Evolutionary conservation across 805 yeast species (phyloP).

Genomic region (Komagataella pastoris): DNA sequence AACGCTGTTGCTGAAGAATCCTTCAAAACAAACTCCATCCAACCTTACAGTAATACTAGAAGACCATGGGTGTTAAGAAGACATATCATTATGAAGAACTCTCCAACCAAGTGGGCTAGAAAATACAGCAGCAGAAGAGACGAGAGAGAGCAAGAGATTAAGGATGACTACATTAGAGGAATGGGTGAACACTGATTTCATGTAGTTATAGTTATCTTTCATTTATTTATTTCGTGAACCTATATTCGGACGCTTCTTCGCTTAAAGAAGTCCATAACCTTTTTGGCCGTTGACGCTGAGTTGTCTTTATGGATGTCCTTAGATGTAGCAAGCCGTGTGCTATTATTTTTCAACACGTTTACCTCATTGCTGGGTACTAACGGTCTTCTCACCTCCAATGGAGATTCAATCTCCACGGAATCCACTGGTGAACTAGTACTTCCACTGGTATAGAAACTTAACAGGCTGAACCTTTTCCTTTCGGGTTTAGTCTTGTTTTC

Average conservation of each 20-base stretch:
- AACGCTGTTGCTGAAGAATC: conserved; percentile 61
- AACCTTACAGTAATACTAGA: conserved; percentile 16
- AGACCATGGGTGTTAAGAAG: conserved; percentile 25
- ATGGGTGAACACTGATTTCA: conserved; percentile 15
- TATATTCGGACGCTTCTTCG: conserved; percentile 37
- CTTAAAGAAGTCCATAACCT: conserved; percentile 68
- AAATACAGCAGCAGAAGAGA: conserved; percentile 20
- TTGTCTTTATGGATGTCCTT: conserved; percentile 25
- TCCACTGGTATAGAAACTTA: conserved; percentile 19
- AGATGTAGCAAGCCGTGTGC: conserved; percentile 12
- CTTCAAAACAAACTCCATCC: conserved; percentile 56
- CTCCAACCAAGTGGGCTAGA: conserved; percentile 22
- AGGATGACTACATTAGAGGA: conserved; percentile 20
- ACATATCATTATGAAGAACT: conserved; percentile 24
- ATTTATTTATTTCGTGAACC: not conserved
- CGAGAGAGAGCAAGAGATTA: conserved; percentile 17
- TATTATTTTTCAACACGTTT: conserved; percentile 11
- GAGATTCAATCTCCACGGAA: not conserved
- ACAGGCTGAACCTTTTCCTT: conserved; percentile 26
- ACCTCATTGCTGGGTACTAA: conserved; percentile 19
- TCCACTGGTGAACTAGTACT: not conserved
- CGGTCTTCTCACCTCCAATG: conserved; percentile 1
- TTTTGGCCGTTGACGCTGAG: conserved; percentile 64
- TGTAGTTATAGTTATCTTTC: not conserved
- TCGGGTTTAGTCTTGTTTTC: conserved; percentile 10